phyloP scores from a whole-genome alignment of 805 yeast species.

The Ogataea paraovalis region DNA sequence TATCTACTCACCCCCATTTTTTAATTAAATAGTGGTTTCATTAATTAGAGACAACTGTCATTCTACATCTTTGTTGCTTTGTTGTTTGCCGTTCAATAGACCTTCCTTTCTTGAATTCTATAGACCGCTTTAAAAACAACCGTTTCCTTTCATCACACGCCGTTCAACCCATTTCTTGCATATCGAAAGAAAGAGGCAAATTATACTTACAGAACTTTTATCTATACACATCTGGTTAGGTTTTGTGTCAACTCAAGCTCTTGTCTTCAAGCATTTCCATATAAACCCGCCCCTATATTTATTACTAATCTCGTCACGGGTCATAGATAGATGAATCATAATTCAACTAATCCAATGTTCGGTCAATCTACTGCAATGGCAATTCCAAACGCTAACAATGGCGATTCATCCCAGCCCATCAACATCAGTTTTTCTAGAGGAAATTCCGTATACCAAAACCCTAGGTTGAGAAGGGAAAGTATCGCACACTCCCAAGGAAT shows the following conservation, averaged over 20 bases:
- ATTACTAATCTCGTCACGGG: background rate
- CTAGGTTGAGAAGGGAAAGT: conserved; percentile 77
- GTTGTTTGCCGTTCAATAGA: too few relatives aligned
- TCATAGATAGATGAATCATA: conserved; percentile 3
- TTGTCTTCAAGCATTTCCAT: background rate
- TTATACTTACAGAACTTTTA: background rate
- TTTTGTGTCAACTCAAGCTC: background rate
- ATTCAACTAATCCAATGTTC: conserved; percentile 12
- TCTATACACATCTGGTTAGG: background rate
- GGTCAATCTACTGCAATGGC: conserved; percentile 32
- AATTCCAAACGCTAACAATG: conserved; percentile 24
- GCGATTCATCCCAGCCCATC: conserved; percentile 34
- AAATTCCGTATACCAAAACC: conserved; percentile 36
- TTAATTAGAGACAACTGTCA: too few relatives aligned
- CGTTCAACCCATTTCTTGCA: background rate
- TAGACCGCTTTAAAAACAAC: background rate
- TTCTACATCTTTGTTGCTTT: too few relatives aligned
- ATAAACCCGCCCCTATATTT: background rate
- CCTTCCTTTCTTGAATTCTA: background rate
- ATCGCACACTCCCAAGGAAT: conserved; percentile 96
- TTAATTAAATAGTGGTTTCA: too few relatives aligned
- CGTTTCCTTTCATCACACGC: background rate
- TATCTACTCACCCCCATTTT: background rate
- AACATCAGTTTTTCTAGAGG: conserved; percentile 35
- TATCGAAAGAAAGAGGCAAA: background rate